phyloP scores from a whole-genome alignment of 2,329 filamentous ascomycete species.

The Trichoderma lentiforme region DNA sequence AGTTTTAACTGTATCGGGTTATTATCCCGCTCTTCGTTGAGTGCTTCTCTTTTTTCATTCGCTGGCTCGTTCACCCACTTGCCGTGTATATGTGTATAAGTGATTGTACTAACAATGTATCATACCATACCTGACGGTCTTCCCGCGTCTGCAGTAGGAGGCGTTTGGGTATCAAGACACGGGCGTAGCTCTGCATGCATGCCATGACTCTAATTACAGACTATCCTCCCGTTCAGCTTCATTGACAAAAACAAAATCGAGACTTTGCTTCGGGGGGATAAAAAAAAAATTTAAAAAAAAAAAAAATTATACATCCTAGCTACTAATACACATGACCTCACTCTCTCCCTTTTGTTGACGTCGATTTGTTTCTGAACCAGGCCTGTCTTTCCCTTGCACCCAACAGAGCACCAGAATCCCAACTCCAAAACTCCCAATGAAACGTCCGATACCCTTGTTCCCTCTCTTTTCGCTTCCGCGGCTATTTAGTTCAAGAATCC shows the following conservation, averaged over 20 bases:
- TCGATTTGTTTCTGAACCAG: not conserved
- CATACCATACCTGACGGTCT: not conserved
- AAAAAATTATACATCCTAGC: not conserved
- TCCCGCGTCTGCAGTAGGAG: not conserved
- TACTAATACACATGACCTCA: not conserved
- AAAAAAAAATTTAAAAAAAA: not conserved
- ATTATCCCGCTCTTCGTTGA: not conserved
- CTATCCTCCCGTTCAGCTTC: not conserved
- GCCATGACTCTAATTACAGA: not conserved
- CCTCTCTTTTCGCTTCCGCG: not conserved
- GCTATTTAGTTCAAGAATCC: not conserved
- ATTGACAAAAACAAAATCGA: not conserved
- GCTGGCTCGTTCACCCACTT: not conserved
- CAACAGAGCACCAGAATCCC: not conserved
- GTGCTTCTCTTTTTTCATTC: not conserved
- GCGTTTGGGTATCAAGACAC: slow-evolving; percentile 1
- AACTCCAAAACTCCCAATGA: not conserved
- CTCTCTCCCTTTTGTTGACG: not conserved
- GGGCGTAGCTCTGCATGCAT: not conserved
- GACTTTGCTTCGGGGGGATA: not conserved
- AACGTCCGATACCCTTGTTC: slow-evolving; percentile 14
- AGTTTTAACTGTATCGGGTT: not conserved
- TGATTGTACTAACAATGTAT: not conserved
- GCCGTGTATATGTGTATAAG: not conserved
- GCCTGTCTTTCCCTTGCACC: not conserved